Evolutionary conservation across 306 rosid species (phyloP).

Genomic region (Pyrus bretschneideri): DNA sequence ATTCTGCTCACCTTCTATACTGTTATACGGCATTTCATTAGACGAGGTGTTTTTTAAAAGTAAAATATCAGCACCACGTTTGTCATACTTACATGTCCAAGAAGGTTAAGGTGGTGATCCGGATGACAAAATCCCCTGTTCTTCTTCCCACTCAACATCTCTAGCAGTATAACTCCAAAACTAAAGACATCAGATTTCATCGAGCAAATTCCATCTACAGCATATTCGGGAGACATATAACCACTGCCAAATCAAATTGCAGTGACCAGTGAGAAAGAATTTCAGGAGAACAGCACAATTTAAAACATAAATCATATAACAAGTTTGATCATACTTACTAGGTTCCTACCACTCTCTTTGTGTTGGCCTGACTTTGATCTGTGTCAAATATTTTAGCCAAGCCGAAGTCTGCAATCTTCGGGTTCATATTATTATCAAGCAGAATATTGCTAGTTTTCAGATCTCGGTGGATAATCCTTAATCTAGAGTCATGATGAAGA

Average conservation of each 20-base stretch:
- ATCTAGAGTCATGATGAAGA: constrained; percentile 41
- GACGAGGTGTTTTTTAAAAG: too few species aligned
- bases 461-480: constrained; percentile 36
- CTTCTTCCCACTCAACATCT: constrained; percentile 23
- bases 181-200: constrained; percentile 37
- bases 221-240: constrained; percentile 42
- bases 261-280: background rate
- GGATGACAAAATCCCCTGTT: constrained; percentile 13
- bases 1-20: background rate
- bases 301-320: background rate
- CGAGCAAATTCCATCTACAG: constrained; percentile 36
- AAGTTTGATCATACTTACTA: constrained; percentile 21
- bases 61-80: background rate
- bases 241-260: constrained; percentile 10
- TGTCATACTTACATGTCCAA: constrained; percentile 18
- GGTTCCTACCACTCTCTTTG: constrained; percentile 39
- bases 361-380: constrained; percentile 25
- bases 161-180: constrained; percentile 35
- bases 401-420: constrained; percentile 43
- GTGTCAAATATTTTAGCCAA: constrained; percentile 35
- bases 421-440: constrained; percentile 27
- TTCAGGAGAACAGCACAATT: background rate
- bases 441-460: constrained; percentile 38
- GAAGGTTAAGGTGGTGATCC: constrained; percentile 12
- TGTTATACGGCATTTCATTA: background rate